A percentile compares a stretch with the other conserved stretches of the same genome.
Evolutionary conservation across 169 alveolate species (phyloP).

Genomic region (Plasmodium berghei): DNA sequence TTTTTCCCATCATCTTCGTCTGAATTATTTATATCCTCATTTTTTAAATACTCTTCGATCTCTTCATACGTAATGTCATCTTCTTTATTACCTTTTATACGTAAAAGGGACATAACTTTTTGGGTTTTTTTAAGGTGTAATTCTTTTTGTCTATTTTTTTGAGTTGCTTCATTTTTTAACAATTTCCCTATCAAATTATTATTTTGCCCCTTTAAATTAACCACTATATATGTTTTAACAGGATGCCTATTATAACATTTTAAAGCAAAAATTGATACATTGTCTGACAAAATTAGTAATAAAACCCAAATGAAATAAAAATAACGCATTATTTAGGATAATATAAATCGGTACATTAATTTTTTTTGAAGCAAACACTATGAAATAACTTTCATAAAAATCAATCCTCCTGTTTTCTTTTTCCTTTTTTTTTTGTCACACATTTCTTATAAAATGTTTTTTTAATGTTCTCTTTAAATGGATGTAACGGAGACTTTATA

Average conservation of each 20-base stretch:
- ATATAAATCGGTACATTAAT: no score
- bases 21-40: conserved; percentile 33
- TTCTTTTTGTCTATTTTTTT: no score
- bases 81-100: conserved; percentile 12
- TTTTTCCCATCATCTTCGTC: conserved; percentile 57
- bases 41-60: conserved; percentile 57
- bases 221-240: conserved; percentile 21
- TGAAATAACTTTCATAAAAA: neutral
- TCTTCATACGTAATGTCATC: conserved; percentile 75
- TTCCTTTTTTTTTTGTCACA: neutral
- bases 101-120: neutral
- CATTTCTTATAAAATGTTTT: no score
- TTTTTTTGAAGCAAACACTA: no score
- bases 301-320: conserved; percentile 14
- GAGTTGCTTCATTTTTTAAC: no score
- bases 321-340: conserved; percentile 23
- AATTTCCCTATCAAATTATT: neutral
- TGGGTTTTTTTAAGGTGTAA: neutral
- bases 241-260: conserved; percentile 31
- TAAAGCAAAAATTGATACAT: conserved; percentile 18
- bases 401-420: neutral
- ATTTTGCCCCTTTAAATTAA: neutral
- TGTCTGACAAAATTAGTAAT: neutral
- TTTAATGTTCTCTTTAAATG: no score
- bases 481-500: no score